Evolutionary conservation across 2,329 filamentous ascomycete genomes (phyloP), one percentile per base, ranked within the genome.

Genomic region (Didymella keratinophila): DNA sequence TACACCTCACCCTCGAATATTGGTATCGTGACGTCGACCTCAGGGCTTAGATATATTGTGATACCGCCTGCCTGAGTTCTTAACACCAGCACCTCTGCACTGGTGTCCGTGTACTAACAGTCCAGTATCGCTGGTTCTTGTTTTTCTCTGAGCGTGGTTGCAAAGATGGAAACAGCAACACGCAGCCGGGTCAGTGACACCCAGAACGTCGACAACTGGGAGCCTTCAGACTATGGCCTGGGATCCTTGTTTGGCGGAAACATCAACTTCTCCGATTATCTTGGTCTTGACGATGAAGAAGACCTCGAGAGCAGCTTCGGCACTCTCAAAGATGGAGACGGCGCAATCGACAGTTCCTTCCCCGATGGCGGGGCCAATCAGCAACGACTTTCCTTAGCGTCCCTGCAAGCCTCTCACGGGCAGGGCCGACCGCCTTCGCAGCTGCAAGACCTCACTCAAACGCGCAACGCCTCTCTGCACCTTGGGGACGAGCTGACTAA

Each of bases 371-470:
- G 48, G 23, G 45, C 56, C 56, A 58, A 58, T 58, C 56, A 58
- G 44, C 50, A 46, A 41, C 50, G 44, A 30, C 32, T n/a, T 25
- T 16, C 14, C 41, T 51, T 60, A 60, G 57, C 57, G 63, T 52
- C 34, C 56, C 36, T 39, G 36, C 50, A 58, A 65, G 62, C 51
- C 57, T 65, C 64, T 67, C 45, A 50, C 54, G 47, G 39, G 46
- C 46, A 57, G 53, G 52, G 25, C 43, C 51, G 49, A 45, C 52
- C 36, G 25, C 36, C 27, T 42, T 16, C 30, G 36, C 55, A 42
- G 54, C 48, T 20, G 41, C 21, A 21, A 20, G 47, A 52, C 37
- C 32, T 53, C 53, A 46, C 53, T 34, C 44, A 50, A 51, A 43
- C 16, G 56, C 25, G 47, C 52, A 56, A 44, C 47, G 16, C 39